Evolutionary conservation across 176 grass and related monocot genomes (phyloP).

Genomic region (Metroxylon sagu): DNA sequence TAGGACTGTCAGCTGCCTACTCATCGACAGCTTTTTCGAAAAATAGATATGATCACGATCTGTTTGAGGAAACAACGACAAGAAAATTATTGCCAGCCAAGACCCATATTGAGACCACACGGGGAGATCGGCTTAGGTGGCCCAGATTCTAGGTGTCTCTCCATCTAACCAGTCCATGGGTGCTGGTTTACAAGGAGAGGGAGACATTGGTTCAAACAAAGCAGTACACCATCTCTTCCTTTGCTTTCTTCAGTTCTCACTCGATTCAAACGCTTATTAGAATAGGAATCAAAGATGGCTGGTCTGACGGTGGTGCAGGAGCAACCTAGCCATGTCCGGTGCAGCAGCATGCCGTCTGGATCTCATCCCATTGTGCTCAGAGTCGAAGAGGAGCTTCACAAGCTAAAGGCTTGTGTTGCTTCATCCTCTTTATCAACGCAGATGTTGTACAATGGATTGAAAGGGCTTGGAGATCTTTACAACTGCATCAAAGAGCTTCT

Average conservation of each 20-base stretch:
- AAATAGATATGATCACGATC: too few species aligned
- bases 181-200: conserved; percentile 10
- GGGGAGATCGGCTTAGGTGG: too few species aligned
- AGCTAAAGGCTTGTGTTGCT: conserved; percentile 9
- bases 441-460: conserved; percentile 7
- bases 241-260: background rate
- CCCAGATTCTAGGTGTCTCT: too few species aligned
- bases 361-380: conserved; percentile 16
- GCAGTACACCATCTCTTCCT: background rate
- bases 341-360: conserved; percentile 18
- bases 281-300: too few species aligned
- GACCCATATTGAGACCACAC: background rate
- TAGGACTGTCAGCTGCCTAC: too few species aligned
- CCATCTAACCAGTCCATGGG: too few species aligned
- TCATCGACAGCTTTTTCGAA: too few species aligned
- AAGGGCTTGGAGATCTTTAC: conserved; percentile 4
- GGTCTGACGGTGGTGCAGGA: too few species aligned
- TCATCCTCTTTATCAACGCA: conserved; percentile 1
- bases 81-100: background rate
- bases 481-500: conserved; percentile 23
- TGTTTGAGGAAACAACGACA: too few species aligned
- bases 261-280: conserved; percentile 6
- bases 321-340: conserved; percentile 9
- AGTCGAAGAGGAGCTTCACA: conserved; percentile 20
- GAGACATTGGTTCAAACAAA: background rate